Evolutionary conservation across 805 yeast genomes (phyloP), one percentile per base, ranked within the genome.

Genomic region (Ogataea allantospora): DNA sequence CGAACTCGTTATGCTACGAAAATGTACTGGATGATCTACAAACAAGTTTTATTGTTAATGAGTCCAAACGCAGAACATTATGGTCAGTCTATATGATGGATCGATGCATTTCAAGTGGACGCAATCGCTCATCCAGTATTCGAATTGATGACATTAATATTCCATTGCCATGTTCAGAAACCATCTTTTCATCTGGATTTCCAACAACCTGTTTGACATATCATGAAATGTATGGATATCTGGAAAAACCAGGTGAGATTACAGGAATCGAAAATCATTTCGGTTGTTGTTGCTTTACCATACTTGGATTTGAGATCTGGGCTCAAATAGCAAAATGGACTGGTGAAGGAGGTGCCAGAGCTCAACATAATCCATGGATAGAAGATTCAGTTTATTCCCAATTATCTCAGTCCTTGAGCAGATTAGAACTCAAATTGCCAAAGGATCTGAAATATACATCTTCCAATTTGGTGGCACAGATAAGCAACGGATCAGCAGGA

Each of bases 61-160:
- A 67, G 36, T 50, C 58, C 19, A 57, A 62, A 43, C 32, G 68
- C 22, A 43, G 71, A 29, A 65, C 71, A 3, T 47, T 66, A 4
- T 67, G 71, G 71, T 46, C 63, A 4, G 67, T 65, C 9, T 65
- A 60, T 36, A 64, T 66, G 68, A 64, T 67, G 69, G 71, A 66
- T 43, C 39, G 68, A 24, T 64, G 69, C 39, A 65, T 58, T 24
- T 57, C 66, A 7, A 58, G 66, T 42, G 68, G 68, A 3, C 43
- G 65, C 33, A 51, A 57, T 21, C 40, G 69, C 20, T 53, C 61
- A 7, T 53, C 65, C 12, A 61, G 66, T 19, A 54, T 66, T 5
- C 50, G 52, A 35, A 48, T 64, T 16, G 62, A 61, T 13, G 67
- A 63, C 35, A 62, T 66, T 13, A 42, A 50, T 6, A 50, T 63